Evolutionary conservation across 2,329 filamentous ascomycete species (phyloP), one percentile per base, ranked within the genome.

Genomic region (Fusarium sulawesiense): DNA sequence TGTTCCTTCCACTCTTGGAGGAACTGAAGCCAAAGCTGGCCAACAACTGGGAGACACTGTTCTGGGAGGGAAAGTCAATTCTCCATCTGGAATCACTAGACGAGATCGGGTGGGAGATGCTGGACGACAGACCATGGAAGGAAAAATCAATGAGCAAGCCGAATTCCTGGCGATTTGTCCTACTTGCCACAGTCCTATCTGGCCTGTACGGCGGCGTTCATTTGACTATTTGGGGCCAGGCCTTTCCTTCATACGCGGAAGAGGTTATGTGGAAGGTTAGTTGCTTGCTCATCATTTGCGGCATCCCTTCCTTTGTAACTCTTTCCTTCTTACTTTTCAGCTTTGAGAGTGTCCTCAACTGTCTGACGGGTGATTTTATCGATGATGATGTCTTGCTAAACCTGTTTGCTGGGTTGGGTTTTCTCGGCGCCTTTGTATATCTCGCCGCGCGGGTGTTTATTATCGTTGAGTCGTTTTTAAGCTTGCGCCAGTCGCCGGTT

Each of bases 91-190:
- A 21, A 21, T 21, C 21, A 21, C 21, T 21, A 21, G 21, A 21
- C 21, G 21, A 21, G 21, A 21, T 21, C 21, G 21, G 3, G 21
- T 21, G 21, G 21, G 21, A 21, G 21, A 23, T 23, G 23, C 5
- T 23, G 23, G 6, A 7, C 3, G 18, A 7, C 2, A 32, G n/a
- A 12, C 13, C 7, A 4, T 8, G 4, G 10, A 34, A 34, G 4
- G 11, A 21, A 4, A 21, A 23, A 4, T 20, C 12, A 4, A 10
- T 9, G 5, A 12, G 2, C 4, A 9, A 9, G 1, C 2, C 4
- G 2, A 18, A 47, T 3, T 34, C 34, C 3, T 5, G 3, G 32
- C 1, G 1, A 4, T 37, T 34, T 7, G 0, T 3, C 1, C 0
- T 25, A 3, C 7, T 45, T 7, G 55, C 56, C 7, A 3, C 3